Evolutionary conservation across 352 stramenopile species (phyloP).

Genomic region (Pythium apleroticum): DNA sequence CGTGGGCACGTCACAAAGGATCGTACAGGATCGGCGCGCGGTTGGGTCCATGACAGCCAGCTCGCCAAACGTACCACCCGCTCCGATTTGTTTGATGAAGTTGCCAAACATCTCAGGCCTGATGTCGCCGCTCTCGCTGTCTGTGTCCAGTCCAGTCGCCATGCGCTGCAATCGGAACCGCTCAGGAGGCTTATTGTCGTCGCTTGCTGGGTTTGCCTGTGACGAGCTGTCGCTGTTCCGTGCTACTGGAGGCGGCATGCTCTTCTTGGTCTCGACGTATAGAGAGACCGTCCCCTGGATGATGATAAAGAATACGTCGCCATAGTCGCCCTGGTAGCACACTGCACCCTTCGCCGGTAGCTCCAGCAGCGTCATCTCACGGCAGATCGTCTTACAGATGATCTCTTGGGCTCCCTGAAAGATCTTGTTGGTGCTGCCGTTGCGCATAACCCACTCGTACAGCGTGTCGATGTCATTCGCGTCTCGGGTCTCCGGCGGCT

Average conservation of each 20-base stretch:
- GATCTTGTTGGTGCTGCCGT: slow-evolving; percentile 81
- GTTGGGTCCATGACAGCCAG: slow-evolving; percentile 81
- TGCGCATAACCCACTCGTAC: slow-evolving; percentile 79
- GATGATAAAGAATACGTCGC: slow-evolving; percentile 82
- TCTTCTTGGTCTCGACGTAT: slow-evolving; percentile 67
- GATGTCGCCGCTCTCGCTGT: slow-evolving; percentile 12
- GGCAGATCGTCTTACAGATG: slow-evolving; percentile 87
- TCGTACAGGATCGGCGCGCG: slow-evolving; percentile 66
- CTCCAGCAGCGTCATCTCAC: slow-evolving; percentile 83
- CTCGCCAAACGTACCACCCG: slow-evolving; percentile 76
- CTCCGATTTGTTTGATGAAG: slow-evolving; percentile 79
- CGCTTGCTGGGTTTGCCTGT: not conserved
- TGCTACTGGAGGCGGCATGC: slow-evolving; percentile 20
- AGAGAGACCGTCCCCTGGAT: slow-evolving; percentile 73
- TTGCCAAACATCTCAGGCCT: slow-evolving; percentile 49
- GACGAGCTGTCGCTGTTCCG: slow-evolving; percentile 13
- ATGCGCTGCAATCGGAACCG: slow-evolving; percentile 10
- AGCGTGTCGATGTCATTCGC: slow-evolving; percentile 65
- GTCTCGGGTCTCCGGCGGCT: slow-evolving; percentile 43
- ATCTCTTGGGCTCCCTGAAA: slow-evolving; percentile 83
- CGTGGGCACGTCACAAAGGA: slow-evolving; percentile 63
- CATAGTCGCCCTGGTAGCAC: slow-evolving; percentile 83
- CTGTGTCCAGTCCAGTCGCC: slow-evolving; percentile 21
- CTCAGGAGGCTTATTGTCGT: slow-evolving; percentile 4
- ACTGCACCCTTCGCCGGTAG: slow-evolving; percentile 59